Evolutionary conservation across 805 yeast species (phyloP).

Genomic region (Ogataea siamensis): DNA sequence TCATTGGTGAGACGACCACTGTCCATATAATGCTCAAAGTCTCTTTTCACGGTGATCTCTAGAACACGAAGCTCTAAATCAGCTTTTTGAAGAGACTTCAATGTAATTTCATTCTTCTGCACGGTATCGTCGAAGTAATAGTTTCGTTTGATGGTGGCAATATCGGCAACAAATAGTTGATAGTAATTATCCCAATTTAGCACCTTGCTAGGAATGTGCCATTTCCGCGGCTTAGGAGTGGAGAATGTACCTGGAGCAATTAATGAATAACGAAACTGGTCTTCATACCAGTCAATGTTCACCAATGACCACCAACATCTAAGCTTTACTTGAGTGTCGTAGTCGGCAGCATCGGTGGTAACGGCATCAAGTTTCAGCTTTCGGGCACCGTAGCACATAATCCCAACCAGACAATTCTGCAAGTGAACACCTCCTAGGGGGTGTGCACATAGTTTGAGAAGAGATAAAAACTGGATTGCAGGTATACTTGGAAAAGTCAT

Average conservation of each 20-base stretch:
- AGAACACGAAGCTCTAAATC: constrained; percentile 27
- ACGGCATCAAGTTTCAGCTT: constrained; percentile 24
- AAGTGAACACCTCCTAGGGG: constrained; percentile 33
- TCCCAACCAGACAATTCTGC: constrained; percentile 25
- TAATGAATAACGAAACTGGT: constrained; percentile 25
- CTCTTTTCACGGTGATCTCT: constrained; percentile 22
- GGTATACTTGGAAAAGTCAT: constrained; percentile 31
- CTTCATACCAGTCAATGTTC: constrained; percentile 36
- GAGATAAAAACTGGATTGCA: constrained; percentile 29
- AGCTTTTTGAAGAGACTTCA: constrained; percentile 24
- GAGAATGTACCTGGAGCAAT: constrained; percentile 24
- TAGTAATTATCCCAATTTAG: constrained; percentile 26
- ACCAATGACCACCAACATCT: constrained; percentile 33
- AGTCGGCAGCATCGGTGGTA: constrained; percentile 9
- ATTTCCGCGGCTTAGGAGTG: constrained; percentile 27
- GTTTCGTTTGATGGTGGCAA: constrained; percentile 28
- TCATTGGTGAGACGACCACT: constrained; percentile 16
- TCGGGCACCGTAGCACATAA: constrained; percentile 26
- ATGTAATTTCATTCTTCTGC: constrained; percentile 13
- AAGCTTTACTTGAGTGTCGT: constrained; percentile 13
- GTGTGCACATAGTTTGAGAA: constrained; percentile 29
- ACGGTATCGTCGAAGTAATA: constrained; percentile 28
- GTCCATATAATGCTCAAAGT: constrained; percentile 24
- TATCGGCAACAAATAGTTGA: constrained; percentile 22
- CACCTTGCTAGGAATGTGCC: constrained; percentile 17